Evolutionary conservation across 805 yeast genomes (phyloP), one percentile per base, ranked within the genome.

Genomic region (Candida wancherniae): DNA sequence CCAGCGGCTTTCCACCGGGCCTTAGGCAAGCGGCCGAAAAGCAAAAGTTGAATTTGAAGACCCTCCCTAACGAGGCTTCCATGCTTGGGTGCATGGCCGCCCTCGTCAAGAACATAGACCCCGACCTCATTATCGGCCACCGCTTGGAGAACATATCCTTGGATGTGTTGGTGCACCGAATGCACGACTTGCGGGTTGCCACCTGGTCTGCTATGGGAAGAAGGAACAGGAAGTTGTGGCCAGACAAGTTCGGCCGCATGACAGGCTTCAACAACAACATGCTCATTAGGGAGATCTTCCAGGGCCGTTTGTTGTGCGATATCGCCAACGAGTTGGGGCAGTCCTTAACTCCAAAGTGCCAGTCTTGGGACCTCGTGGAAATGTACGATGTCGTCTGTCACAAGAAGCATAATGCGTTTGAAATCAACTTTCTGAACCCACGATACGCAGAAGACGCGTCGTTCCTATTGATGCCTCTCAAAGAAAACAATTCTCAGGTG

Each of bases 271-370:
- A 76, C 52, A 69, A 66, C 37, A 73, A 64, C 41, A 69, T 74
- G 44, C 69, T 72, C 23, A 67, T 84, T 11, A 67, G 82, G 29
- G 87, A 84, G 34, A 71, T 85, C 13, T 71, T 81, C 49, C 76
- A 87, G 22, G 98, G 98, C 21, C 71, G 98, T 46, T 69, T 92
- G 34, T 50, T 90, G 26, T 85, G 96, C 69, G 98, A 92, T 58
- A 77, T 92, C 50, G 86, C 90, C 30, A 92, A 92, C 57, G 95
- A 86, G 49, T 74, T 88, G 77, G 98, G 97, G 28, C 92, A 83
- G 54, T 88, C 97, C 0, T 65, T 90, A 40, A 86, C 96, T 4
- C 66, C 81, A 4, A 86, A 87, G 54, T 92, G 97, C 61, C 94
- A 86, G 56, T 83, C 90, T 11, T 92, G 95, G 96, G 94, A 85